Evolutionary conservation across 306 rosid species (phyloP).

Genomic region (Vigna radiata): DNA sequence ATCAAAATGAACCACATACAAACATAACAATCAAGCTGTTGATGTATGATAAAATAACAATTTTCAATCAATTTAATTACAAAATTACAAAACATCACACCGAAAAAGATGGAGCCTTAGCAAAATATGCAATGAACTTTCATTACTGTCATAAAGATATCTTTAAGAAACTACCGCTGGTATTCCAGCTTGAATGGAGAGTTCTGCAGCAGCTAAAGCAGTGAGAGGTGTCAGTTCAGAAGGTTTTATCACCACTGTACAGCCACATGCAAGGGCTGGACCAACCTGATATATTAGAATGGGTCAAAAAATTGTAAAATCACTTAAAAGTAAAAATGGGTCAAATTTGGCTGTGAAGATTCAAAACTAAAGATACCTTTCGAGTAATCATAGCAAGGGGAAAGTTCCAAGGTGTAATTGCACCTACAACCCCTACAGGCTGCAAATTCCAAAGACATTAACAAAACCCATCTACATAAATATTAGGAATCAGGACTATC

Average conservation of each 20-base stretch:
- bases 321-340: slow-evolving; percentile 32
- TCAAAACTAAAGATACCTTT: slow-evolving; percentile 61
- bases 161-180: slow-evolving; percentile 70
- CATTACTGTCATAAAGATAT: background rate
- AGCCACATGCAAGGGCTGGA: slow-evolving; percentile 98
- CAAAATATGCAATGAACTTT: slow-evolving; percentile 25
- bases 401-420: slow-evolving; percentile 96
- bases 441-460: slow-evolving; percentile 50
- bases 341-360: slow-evolving; percentile 36
- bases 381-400: slow-evolving; percentile 98
- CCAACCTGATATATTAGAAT: slow-evolving; percentile 74
- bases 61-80: slow-evolving; percentile 22
- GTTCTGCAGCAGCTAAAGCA: slow-evolving; percentile 98
- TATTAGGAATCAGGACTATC: slow-evolving; percentile 14
- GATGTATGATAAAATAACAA: background rate
- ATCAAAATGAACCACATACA: slow-evolving; percentile 8
- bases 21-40: slow-evolving; percentile 28
- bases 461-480: background rate
- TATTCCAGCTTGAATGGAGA: slow-evolving; percentile 94
- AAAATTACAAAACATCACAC: slow-evolving; percentile 1
- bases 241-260: slow-evolving; percentile 95
- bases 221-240: slow-evolving; percentile 97
- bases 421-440: slow-evolving; percentile 99
- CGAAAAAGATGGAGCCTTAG: slow-evolving; percentile 6
- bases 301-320: slow-evolving; percentile 20